These are phyloP conservation scores for Maudiozyma bulderi DNA, from an alignment of 805 yeast species.

Conservation along the genomic window DNA sequence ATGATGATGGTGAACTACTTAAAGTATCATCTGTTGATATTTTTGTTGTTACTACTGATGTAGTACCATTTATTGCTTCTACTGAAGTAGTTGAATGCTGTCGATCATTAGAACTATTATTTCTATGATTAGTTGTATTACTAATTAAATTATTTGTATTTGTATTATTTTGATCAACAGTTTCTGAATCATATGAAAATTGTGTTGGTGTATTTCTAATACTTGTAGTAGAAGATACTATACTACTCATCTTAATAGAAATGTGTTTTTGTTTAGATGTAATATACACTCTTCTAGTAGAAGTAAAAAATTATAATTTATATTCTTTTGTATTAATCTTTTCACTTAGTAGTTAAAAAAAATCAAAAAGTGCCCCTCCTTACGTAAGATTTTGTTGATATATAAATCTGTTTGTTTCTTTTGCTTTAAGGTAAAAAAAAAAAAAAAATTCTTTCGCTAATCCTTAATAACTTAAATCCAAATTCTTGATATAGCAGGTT, in stretches of 20 bases:
- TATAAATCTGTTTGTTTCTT: too few species aligned
- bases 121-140: not conserved
- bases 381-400: too few species aligned
- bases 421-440: too few species aligned
- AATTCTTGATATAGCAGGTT: too few species aligned
- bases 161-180: not conserved
- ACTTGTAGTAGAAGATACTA: not conserved
- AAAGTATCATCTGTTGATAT: conserved; percentile 10
- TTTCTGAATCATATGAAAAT: not conserved
- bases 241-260: not conserved
- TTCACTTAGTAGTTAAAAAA: too few species aligned
- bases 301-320: too few species aligned
- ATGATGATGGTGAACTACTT: conserved; percentile 13
- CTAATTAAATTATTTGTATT: not conserved
- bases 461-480: too few species aligned
- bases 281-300: too few species aligned
- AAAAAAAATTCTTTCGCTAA: too few species aligned
- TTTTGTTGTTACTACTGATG: conserved; percentile 8
- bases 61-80: conserved; percentile 2
- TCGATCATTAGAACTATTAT: not conserved
- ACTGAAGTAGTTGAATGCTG: not conserved
- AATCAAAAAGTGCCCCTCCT: too few species aligned
- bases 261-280: too few species aligned
- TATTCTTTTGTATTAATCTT: too few species aligned
- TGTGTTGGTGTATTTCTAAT: not conserved